A percentile compares a stretch with the other conserved stretches of the same genome.
phyloP scores from a whole-genome alignment of 768 basidiomycete species.

The Podaxis sp. region DNA sequence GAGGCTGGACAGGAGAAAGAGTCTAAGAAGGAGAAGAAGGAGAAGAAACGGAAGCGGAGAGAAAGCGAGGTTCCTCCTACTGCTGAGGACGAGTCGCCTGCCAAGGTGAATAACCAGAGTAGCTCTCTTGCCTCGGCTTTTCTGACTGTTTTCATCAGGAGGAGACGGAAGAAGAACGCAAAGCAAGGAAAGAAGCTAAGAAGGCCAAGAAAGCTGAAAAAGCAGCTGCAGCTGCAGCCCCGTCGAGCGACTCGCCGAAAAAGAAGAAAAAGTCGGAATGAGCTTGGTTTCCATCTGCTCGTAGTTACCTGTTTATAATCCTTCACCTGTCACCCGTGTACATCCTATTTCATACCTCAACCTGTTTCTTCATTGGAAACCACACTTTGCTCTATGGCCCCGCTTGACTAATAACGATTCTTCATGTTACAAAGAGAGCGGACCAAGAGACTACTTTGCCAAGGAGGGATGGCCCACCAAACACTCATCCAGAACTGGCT shows the following conservation, averaged over 20 bases:
- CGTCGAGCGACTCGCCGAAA: constrained; percentile 30
- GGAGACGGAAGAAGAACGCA: constrained; percentile 83
- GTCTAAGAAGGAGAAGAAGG: constrained; percentile 31
- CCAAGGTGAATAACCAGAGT: constrained; percentile 33
- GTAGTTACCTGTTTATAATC: constrained; percentile 14
- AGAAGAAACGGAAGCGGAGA: constrained; percentile 46
- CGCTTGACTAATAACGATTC: no score
- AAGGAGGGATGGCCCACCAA: no score
- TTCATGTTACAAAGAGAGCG: no score
- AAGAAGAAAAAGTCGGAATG: constrained; percentile 55
- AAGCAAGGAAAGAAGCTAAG: constrained; percentile 72
- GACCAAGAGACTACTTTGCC: no score
- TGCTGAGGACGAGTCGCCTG: constrained; percentile 33
- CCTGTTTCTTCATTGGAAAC: no score
- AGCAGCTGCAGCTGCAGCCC: constrained; percentile 31
- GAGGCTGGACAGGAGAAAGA: constrained; percentile 26
- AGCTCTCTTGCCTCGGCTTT: constrained; percentile 11
- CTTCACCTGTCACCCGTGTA: constrained; percentile 19
- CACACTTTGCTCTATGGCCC: no score
- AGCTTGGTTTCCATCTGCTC: constrained; percentile 18
- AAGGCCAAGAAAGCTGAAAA: constrained; percentile 61
- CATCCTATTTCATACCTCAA: constrained; percentile 15
- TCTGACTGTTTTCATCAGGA: constrained; percentile 29
- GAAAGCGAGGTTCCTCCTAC: constrained; percentile 29
- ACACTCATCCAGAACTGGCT: no score